Conservation (phyloP, 768 basidiomycete genomes). For the Omphalotus guepiniiformis region DNA sequence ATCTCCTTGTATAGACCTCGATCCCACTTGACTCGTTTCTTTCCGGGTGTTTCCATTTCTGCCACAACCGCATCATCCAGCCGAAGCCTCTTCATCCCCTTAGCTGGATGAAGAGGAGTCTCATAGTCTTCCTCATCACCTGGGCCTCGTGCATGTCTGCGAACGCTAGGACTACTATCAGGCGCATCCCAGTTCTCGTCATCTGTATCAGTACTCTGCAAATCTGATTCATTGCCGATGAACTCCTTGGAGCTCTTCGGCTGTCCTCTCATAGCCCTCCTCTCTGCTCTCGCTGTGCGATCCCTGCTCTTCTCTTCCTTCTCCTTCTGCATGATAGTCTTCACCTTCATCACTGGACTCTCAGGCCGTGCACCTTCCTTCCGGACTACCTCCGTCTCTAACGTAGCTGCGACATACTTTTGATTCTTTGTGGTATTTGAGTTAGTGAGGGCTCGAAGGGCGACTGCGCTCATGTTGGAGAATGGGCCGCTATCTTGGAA, state of each 20-base stretch:
- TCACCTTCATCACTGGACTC: slow-evolving; percentile 73
- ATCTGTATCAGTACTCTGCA: slow-evolving; percentile 20
- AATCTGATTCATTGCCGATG: slow-evolving; percentile 25
- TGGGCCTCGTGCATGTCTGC: slow-evolving; percentile 56
- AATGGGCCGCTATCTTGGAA: slow-evolving; percentile 40
- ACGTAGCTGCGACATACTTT: slow-evolving; percentile 49
- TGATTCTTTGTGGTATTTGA: slow-evolving; percentile 75
- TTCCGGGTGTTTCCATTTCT: slow-evolving; percentile 25
- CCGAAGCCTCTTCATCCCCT: slow-evolving; percentile 35
- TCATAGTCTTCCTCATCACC: slow-evolving; percentile 82
- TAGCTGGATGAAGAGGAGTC: slow-evolving; percentile 50
- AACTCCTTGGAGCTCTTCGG: slow-evolving; percentile 20
- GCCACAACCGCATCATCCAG: slow-evolving; percentile 33
- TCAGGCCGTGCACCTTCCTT: slow-evolving; percentile 70
- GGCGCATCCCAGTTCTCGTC: slow-evolving; percentile 9
- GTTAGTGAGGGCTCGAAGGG: slow-evolving; percentile 65
- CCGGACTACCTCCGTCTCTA: slow-evolving; percentile 69
- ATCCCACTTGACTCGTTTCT: slow-evolving; percentile 76
- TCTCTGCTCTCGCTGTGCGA: slow-evolving; percentile 55
- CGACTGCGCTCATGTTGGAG: slow-evolving; percentile 63
- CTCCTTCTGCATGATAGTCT: slow-evolving; percentile 62
- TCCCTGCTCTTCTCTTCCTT: slow-evolving; percentile 55
- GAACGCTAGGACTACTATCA: slow-evolving; percentile 13
- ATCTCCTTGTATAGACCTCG: slow-evolving; percentile 58
- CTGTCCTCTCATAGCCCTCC: slow-evolving; percentile 47